phyloP scores from a whole-genome alignment of 768 basidiomycete species.

The Chalciporus chontae region DNA sequence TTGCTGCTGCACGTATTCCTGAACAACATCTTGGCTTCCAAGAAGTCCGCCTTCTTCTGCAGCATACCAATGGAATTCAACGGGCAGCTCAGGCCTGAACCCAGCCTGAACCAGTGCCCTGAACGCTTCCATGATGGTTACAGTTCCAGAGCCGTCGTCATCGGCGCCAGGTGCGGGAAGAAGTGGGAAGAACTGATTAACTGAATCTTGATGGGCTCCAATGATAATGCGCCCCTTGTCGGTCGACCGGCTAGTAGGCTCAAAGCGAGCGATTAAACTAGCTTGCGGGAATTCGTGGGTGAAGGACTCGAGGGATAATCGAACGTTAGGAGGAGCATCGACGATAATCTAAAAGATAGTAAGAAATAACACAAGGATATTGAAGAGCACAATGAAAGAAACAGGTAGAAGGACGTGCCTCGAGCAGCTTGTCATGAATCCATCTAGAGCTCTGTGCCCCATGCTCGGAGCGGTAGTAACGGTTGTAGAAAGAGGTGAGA shows the following conservation, averaged over 20 bases:
- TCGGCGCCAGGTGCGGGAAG: conserved; percentile 49
- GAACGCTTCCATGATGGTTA: conserved; percentile 77
- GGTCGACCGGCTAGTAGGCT: conserved; percentile 10
- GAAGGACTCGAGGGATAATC: conserved; percentile 21
- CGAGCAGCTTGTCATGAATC: conserved; percentile 30
- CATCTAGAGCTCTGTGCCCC: conserved; percentile 38
- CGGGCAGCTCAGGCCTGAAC: conserved; percentile 59
- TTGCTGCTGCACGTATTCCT: conserved; percentile 43
- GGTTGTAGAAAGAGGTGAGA: conserved; percentile 40
- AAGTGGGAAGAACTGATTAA: conserved; percentile 37
- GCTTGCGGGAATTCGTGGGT: conserved; percentile 18
- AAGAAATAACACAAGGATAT: neutral
- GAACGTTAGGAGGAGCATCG: conserved; percentile 10
- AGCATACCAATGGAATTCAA: conserved; percentile 86
- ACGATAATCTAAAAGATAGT: conserved; percentile 8
- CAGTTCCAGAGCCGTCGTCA: conserved; percentile 60
- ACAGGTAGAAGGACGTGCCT: neutral
- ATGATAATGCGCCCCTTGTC: conserved; percentile 33
- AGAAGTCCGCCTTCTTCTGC: conserved; percentile 49
- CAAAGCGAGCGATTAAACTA: conserved; percentile 26
- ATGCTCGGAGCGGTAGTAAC: conserved; percentile 22
- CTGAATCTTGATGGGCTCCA: conserved; percentile 43
- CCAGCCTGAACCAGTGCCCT: conserved; percentile 64
- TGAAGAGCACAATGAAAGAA: no score
- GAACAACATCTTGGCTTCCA: conserved; percentile 46